Evolutionary conservation across 2,329 filamentous ascomycete species (phyloP), one percentile per base, ranked within the genome.

Genomic region (Escovopsis sp.): DNA sequence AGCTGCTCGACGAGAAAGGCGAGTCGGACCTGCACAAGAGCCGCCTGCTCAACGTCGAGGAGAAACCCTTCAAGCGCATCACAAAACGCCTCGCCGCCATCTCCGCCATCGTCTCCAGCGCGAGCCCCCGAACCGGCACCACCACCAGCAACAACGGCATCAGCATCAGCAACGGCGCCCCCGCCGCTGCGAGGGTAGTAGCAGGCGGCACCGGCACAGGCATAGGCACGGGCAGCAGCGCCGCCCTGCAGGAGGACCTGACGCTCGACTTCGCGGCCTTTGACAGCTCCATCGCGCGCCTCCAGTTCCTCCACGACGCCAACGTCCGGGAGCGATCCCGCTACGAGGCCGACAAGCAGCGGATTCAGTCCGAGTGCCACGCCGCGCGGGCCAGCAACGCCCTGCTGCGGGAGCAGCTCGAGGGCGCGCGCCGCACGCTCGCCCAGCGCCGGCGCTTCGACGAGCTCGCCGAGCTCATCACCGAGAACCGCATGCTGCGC

Each of bases 11-110:
- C 42, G 81, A 83, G 50, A 71, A 73, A 48, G 81, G 86, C 49
- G 82, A 87, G 64, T 81, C 86, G 59, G 80, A 86, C 48, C 79
- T 95, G 32, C 89, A 95, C 67, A 89, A 88, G 55, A 74, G 74
- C 27, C 84, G 89, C 35, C 81, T 95, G 4, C 74, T 95, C 32
- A 84, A 84, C 48, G 81, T 95, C 46, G 89, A 96, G 67, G 85
- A 94, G 57, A 87, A 87, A 44, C 86, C 87, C 1, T 95, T 94
- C 67, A 85, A 85, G 59, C 81, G 88, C 46, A 78, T 95, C 45
- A 84, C 84, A 16, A 87, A 87, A 62, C 81, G 84, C 29, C 74
- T 96, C 8, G 70, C 84, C 5, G 71, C 74, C 16, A 74, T 82
- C 13, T 75, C 77, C 41, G 76, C 80, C 15, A 70, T 85, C 27